These are phyloP conservation scores for Xylaria cubensis DNA, from an alignment of 495 filamentous ascomycete genomes.

Conservation along the genomic window DNA sequence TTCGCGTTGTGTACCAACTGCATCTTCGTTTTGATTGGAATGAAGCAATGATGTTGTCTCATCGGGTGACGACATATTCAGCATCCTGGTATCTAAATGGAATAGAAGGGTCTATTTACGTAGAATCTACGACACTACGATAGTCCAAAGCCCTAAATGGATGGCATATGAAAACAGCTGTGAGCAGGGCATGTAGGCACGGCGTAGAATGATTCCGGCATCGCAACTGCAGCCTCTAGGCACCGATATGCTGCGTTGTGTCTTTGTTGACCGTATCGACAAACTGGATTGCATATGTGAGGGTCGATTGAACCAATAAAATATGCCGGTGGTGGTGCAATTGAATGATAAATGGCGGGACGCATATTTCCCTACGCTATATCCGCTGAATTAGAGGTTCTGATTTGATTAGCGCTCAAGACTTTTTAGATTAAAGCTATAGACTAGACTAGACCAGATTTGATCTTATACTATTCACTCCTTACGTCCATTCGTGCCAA, in stretches of 20 bases:
- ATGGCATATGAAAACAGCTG: neutral
- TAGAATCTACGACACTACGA: neutral
- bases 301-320: conserved; percentile 2
- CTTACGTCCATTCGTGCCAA: conserved; percentile 24
- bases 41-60: conserved; percentile 25
- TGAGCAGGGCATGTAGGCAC: neutral
- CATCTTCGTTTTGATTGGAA: neutral
- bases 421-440: neutral
- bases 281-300: neutral
- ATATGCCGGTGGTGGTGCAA: conserved; percentile 10
- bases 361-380: neutral
- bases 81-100: neutral
- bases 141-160: neutral
- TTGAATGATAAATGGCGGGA: neutral
- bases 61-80: neutral
- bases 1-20: neutral
- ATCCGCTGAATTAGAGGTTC: neutral
- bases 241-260: neutral
- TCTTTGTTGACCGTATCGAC: neutral
- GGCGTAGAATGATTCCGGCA: neutral
- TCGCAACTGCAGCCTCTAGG: conserved; percentile 7
- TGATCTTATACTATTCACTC: neutral
- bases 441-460: neutral
- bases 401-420: neutral
- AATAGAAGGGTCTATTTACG: neutral